Base-by-base conservation (phyloP, 352 stramenopile species). In the Globisporangium cylindrosporum region DNA sequence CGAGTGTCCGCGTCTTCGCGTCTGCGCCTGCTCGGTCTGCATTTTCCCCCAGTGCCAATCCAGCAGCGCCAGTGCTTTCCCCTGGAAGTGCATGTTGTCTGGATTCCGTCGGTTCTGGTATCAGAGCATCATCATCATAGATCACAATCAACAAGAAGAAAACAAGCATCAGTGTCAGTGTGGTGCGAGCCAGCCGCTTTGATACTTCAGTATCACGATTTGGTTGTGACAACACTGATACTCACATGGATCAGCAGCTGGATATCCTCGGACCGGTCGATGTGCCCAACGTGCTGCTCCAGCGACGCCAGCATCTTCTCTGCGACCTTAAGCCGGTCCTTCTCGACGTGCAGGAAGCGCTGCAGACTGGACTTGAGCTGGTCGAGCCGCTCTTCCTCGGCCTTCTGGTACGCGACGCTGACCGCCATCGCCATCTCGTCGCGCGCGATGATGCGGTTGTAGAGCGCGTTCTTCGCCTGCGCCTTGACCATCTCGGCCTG, bases 401-500 rank as follows among this genome's bases (percentile, higher is more conserved):
- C 86, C 61, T 89, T 90, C 54, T 95, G 88, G 67, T 95, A 94
- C 53, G 88, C 88, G 29, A 94, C 86, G 71, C 86, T 94, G 38
- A 95, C 86, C 41, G 88, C 88, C 88, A 95, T 95, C n/a, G 81
- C 85, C 88, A 95, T 95, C 71, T 95, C 88, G 59, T 95, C 88
- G 12, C 88, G 76, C n/a, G 88, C 68, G 25, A 95, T 79, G 41
- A 94, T 94, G 54, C 82, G 78, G 62, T 93, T 88, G 74, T 93
- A 93, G 56, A 95, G 64, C n/a, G 75, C 73, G 59, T 76, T 91
- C 79, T 95, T 95, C 32, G 81, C 77, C 34, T 88, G 76, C 36
- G 74, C 79, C 63, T 85, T 85, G 7, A 64, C 66, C 65, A 90
- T 74, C 67, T 89, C 72, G 0, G 86, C 83, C 46, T 90, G 79